phyloP scores from a whole-genome alignment of 176 grass and related monocot species.

The Oryza rufipogon region DNA sequence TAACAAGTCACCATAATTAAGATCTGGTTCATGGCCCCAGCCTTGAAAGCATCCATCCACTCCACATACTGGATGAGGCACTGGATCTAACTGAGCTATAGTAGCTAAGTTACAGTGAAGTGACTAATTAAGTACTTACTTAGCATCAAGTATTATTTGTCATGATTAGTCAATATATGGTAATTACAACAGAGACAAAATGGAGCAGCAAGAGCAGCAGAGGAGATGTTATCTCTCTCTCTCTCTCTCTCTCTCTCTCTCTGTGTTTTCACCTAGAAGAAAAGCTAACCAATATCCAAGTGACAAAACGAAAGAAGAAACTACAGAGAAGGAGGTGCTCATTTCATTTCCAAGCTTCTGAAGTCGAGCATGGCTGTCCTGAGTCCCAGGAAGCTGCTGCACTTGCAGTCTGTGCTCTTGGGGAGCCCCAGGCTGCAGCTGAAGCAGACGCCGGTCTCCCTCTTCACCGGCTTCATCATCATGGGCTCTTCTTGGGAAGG shows the following conservation, averaged over 20 bases:
- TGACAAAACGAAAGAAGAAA: slow-evolving; percentile 32
- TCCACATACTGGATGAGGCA: neutral
- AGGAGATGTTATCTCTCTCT: neutral
- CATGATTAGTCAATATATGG: slow-evolving; percentile 46
- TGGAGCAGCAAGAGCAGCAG: slow-evolving; percentile 44
- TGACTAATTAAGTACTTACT: neutral
- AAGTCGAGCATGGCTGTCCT: slow-evolving; percentile 63
- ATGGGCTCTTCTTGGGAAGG: slow-evolving; percentile 58
- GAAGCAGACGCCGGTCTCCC: slow-evolving; percentile 69
- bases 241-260: neutral
- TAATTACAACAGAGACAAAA: slow-evolving; percentile 70
- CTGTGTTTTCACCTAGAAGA: slow-evolving; percentile 54
- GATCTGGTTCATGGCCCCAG: slow-evolving; percentile 32
- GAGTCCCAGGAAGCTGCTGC: slow-evolving; percentile 69
- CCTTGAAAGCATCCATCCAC: neutral
- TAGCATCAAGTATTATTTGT: slow-evolving; percentile 32
- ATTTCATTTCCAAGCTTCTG: slow-evolving; percentile 92
- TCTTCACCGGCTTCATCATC: slow-evolving; percentile 61
- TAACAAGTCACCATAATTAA: slow-evolving; percentile 9
- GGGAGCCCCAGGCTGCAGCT: slow-evolving; percentile 76
- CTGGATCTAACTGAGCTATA: neutral
- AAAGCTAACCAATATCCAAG: slow-evolving; percentile 43
- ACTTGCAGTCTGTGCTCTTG: slow-evolving; percentile 75
- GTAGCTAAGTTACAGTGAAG: neutral
- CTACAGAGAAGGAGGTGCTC: slow-evolving; percentile 4